phyloP scores from a whole-genome alignment of 805 yeast species.

The Starmera quercuum region DNA sequence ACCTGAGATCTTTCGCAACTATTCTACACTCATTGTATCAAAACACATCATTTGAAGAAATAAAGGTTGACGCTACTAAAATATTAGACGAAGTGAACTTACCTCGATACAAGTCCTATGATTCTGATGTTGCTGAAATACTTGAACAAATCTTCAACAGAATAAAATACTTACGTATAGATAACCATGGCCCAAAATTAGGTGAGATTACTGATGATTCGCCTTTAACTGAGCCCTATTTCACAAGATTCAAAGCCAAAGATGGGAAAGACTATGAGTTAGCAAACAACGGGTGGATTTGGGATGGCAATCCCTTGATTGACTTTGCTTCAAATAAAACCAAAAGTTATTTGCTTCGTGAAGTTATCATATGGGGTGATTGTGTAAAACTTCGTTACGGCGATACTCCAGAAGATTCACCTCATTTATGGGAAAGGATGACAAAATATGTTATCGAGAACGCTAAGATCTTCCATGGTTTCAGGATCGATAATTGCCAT shows the following conservation, averaged over 20 bases:
- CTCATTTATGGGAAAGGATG: conserved; percentile 86
- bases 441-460: conserved; percentile 60
- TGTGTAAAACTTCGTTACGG: conserved; percentile 94
- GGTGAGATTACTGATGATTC: conserved; percentile 51
- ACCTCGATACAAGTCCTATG: conserved; percentile 65
- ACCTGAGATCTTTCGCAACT: conserved; percentile 41
- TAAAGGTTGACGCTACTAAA: conserved; percentile 33
- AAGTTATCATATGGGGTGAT: conserved; percentile 96
- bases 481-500: conserved; percentile 92
- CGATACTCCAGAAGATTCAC: conserved; percentile 67
- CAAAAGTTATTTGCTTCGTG: conserved; percentile 80
- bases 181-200: conserved; percentile 70
- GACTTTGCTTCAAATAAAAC: conserved; percentile 84
- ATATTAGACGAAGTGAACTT: conserved; percentile 74
- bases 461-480: conserved; percentile 76
- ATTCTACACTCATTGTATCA: conserved; percentile 35
- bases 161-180: conserved; percentile 69
- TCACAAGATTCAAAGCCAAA: conserved; percentile 54
- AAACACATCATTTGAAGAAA: conserved; percentile 15
- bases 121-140: conserved; percentile 61
- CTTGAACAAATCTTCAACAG: conserved; percentile 68
- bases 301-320: conserved; percentile 92
- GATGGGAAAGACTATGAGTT: conserved; percentile 59
- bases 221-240: conserved; percentile 82
- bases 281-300: conserved; percentile 97